These are phyloP conservation scores for Begonia peltatifolia DNA, from an alignment of 306 rosid genomes.

Conservation along the genomic window DNA sequence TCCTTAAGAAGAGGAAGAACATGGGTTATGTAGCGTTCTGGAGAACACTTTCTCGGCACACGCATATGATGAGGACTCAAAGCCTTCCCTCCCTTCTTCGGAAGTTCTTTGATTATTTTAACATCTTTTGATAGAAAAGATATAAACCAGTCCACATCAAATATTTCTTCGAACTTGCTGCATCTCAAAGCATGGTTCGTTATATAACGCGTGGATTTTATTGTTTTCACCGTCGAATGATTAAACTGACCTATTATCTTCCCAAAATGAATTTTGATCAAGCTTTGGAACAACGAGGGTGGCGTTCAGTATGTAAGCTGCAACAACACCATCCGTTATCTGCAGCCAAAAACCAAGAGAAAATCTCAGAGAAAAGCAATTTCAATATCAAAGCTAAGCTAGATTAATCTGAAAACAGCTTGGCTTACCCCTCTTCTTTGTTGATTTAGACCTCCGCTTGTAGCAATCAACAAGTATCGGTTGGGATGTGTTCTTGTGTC, in stretches of 20 bases:
- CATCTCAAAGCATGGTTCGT: conserved; percentile 17
- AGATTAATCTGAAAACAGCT: too few relatives aligned
- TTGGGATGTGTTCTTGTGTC: conserved; percentile 45
- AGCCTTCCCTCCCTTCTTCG: conserved; percentile 26
- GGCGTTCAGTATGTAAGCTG: conserved; percentile 77
- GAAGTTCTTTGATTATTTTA: conserved; percentile 46
- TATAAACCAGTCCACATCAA: conserved; percentile 67
- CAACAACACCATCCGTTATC: conserved; percentile 91
- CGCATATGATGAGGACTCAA: conserved; percentile 40
- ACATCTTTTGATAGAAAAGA: conserved; percentile 60
- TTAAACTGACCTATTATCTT: conserved; percentile 54
- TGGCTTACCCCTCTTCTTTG: conserved; percentile 87
- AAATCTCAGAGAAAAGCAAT: too few relatives aligned
- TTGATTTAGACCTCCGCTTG: conserved; percentile 92
- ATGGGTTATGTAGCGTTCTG: conserved; percentile 44
- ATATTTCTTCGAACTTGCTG: conserved; percentile 75
- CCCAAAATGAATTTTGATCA: conserved; percentile 84
- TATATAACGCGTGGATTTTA: conserved; percentile 9
- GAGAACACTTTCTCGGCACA: conserved; percentile 81
- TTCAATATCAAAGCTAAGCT: too few relatives aligned
- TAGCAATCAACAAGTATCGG: conserved; percentile 56
- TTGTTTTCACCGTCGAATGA: neutral
- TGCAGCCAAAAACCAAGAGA: conserved; percentile 17
- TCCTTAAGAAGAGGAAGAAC: conserved; percentile 54
- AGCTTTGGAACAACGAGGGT: conserved; percentile 84